Percentiles rank a stretch among this genome's conserved stretches.
phyloP scores from a whole-genome alignment of 192 early-diverging fungal species.

The Linnemannia zychae region DNA sequence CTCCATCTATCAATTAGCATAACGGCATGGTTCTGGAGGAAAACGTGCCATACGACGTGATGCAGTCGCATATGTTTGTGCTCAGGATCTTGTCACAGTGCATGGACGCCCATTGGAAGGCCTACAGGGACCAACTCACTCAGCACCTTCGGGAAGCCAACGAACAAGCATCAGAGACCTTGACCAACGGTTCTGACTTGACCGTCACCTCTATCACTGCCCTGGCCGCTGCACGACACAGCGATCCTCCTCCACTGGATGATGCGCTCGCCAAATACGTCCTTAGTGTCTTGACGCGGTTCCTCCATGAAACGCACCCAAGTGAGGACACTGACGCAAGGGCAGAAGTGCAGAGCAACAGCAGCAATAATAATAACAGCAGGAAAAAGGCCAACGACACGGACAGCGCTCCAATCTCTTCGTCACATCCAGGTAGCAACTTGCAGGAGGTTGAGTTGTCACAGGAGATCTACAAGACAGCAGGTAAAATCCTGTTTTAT shows the following conservation, averaged over 20 bases:
- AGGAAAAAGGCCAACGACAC: conserved; percentile 47
- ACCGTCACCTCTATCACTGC: conserved; percentile 40
- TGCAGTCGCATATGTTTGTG: conserved; percentile 91
- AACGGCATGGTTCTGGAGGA: conserved; percentile 67
- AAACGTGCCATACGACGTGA: conserved; percentile 70
- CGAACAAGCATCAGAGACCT: conserved; percentile 42
- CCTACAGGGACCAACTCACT: conserved; percentile 64
- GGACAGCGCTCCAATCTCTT: conserved; percentile 33
- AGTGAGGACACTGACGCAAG: conserved; percentile 58
- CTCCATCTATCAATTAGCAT: conserved; percentile 18
- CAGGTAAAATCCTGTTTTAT: conserved; percentile 87
- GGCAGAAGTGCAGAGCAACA: conserved; percentile 26
- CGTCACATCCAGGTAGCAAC: conserved; percentile 45
- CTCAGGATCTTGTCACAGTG: conserved; percentile 86
- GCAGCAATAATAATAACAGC: conserved; percentile 42
- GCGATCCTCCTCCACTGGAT: conserved; percentile 84
- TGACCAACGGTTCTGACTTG: conserved; percentile 30
- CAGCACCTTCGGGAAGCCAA: conserved; percentile 44
- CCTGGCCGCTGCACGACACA: conserved; percentile 47
- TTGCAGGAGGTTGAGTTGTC: conserved; percentile 63
- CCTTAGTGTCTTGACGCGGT: conserved; percentile 71
- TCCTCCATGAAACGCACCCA: conserved; percentile 69
- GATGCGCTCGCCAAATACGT: conserved; percentile 78
- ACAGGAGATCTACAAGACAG: conserved; percentile 84
- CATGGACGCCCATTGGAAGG: conserved; percentile 90